These are phyloP conservation scores for Eleusine indica DNA, from an alignment of 176 grass and related monocot genomes.

Conservation along the genomic window DNA sequence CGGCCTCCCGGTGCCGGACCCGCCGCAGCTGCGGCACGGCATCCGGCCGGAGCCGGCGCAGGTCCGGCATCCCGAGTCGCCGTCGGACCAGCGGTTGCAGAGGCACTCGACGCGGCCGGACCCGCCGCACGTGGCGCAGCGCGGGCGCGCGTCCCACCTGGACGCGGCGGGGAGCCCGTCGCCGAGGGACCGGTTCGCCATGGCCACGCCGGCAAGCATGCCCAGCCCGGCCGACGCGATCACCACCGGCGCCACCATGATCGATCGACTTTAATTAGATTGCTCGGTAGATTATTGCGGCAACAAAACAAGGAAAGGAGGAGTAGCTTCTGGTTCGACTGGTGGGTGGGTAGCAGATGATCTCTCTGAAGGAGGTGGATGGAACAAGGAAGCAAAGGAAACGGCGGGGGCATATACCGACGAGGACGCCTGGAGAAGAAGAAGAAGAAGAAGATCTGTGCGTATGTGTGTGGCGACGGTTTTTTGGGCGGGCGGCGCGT, in stretches of 20 bases:
- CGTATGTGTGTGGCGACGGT: conserved; percentile 34
- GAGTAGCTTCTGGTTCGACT: background rate
- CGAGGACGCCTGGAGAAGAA: no score
- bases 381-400: no score
- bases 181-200: conserved; percentile 62
- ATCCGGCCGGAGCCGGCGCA: conserved; percentile 76
- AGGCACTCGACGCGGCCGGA: conserved; percentile 70
- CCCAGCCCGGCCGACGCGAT: conserved; percentile 84
- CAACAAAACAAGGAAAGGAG: no score
- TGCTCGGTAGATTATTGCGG: background rate
- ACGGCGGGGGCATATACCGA: no score
- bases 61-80: conserved; percentile 75
- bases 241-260: conserved; percentile 60
- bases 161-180: conserved; percentile 32
- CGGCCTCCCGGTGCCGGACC: conserved; percentile 71
- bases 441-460: no score
- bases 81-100: conserved; percentile 91
- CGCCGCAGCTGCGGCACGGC: conserved; percentile 83
- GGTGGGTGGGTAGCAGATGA: background rate
- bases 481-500: background rate
- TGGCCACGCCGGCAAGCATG: conserved; percentile 72
- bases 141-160: conserved; percentile 55
- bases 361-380: background rate
- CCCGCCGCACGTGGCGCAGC: conserved; percentile 83
- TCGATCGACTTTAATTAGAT: background rate